phyloP scores from a whole-genome alignment of 2,329 filamentous ascomycete genomes.

The Ceratocystis diversiconidia region DNA sequence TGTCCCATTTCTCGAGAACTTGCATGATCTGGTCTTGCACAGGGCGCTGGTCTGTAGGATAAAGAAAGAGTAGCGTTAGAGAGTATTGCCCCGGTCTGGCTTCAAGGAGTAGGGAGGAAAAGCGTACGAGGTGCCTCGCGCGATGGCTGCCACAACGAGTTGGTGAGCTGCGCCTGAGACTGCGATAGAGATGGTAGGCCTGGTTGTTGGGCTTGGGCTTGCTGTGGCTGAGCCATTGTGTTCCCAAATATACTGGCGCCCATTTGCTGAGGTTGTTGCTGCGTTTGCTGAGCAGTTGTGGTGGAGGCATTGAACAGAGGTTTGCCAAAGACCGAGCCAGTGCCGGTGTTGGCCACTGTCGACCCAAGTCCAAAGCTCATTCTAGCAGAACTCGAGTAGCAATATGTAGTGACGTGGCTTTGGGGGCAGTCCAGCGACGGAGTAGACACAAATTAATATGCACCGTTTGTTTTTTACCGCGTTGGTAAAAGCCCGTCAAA shows the following conservation, averaged over 20 bases:
- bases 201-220: conserved; percentile 30
- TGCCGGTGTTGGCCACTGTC: conserved; percentile 14
- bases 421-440: no score
- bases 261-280: conserved; percentile 26
- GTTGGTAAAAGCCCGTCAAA: background rate
- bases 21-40: conserved; percentile 59
- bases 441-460: no score
- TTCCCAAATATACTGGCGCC: conserved; percentile 18
- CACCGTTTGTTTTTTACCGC: background rate
- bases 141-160: conserved; percentile 40
- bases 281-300: conserved; percentile 21
- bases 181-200: conserved; percentile 31
- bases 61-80: conserved; percentile 5
- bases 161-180: conserved; percentile 34
- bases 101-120: background rate
- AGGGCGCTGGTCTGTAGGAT: conserved; percentile 44
- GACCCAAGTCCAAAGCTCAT: conserved; percentile 15
- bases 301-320: conserved; percentile 23
- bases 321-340: conserved; percentile 15
- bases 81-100: conserved; percentile 7
- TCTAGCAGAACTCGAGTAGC: background rate
- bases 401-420: no score
- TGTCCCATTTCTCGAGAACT: conserved; percentile 61
- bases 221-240: conserved; percentile 23
- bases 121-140: conserved; percentile 36